Evolutionary conservation across 208 protist genomes (phyloP), one percentile per base, ranked within the genome.

Genomic region (Blechomonas ayalai): DNA sequence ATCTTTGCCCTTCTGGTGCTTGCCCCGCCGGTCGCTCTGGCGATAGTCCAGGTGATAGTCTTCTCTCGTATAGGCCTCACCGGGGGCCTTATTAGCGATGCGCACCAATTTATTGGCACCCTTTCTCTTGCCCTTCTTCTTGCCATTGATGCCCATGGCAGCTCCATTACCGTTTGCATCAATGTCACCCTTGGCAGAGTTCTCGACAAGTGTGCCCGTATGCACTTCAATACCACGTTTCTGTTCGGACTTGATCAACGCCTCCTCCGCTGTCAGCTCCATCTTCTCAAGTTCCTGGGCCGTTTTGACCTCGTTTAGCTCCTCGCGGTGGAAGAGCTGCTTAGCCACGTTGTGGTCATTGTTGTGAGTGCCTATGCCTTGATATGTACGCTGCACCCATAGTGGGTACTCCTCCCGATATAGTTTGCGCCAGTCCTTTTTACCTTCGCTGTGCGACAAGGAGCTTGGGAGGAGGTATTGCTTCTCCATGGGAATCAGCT

Each of bases 371-470:
- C 74, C 76, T 1, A 38, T 34, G 3, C 82, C 73, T 16, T 54
- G 62, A 28, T 65, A 71, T 3, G 59, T 69, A 33, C 79, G 71
- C 25, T 73, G 44, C 15, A 79, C 39, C 47, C 59, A 92, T 9
- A 65, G 20, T 3, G 75, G 75, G 51, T 86, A 88, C 59, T 92
- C 78, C 36, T 85, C 64, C 0, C 47, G 45, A 36, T 80, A 92
- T 19, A 73, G 25, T 24, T 72, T 63, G 57, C 76, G 82, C 79
- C 83, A 92, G 0, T 37, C 53, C 19, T 58, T 62, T 48, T 73
- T 71, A 16, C 66, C 72, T 7, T 82, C 73, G 48, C 59, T 80
- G 19, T 62, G 78, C 12, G 51, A 65, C 24, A 92, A 58, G 34
- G 59, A 54, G 25, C 55, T 50, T 1, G 68, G 47, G 4, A 66